Base-by-base conservation (phyloP, 2,329 filamentous ascomycete genomes). In the Pseudocercospora pini-densiflorae region DNA sequence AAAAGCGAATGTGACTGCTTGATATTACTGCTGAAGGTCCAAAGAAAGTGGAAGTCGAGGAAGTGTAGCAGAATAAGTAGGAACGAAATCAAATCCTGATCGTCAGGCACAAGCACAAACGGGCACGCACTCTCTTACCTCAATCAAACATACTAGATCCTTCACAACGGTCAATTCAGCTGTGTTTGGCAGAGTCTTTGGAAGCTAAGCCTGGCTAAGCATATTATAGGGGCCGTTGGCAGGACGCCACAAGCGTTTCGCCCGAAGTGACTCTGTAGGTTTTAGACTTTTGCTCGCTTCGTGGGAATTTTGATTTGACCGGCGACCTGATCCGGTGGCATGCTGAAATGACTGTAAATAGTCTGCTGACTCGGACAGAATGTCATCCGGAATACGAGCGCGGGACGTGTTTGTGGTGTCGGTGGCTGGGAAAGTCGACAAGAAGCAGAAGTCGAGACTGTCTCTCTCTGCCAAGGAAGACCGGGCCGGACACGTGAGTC, bases 221-320 rank as follows among this genome's bases (percentile, higher is more conserved):
- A 55, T 57, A 36, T 53, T 23, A 63, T 61, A 67, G 65, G 60
- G 64, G 64, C 64, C 64, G 61, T 58, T 63, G 49, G 53, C 29
- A 64, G 8, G 29, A 61, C 65, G 65, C 65, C 65, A 67, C 65
- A 61, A 61, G 65, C 65, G 65, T 54, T 40, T 66, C 60, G 60
- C 27, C 40, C 27, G 27, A 55, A n/a, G 24, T 33, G 51, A 31
- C 51, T 24, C 36, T n/a, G 36, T 40, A n/a, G 6, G 14, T 12
- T 40, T 40, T 40, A 7, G 36, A 40, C 36, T n/a, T 33, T 40
- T 40, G 47, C 47, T 58, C 55, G 55, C 55, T 43, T 43, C 29
- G 55, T 29, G 12, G 21, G 31, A 19, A 58, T 36, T 36, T 23
- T 19, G 27, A 36, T 58, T 43, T 23, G 55, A 43, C 31, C 19